Conservation (phyloP, 192 early-diverging fungal genomes). For the Linnemannia schmuckeri region DNA sequence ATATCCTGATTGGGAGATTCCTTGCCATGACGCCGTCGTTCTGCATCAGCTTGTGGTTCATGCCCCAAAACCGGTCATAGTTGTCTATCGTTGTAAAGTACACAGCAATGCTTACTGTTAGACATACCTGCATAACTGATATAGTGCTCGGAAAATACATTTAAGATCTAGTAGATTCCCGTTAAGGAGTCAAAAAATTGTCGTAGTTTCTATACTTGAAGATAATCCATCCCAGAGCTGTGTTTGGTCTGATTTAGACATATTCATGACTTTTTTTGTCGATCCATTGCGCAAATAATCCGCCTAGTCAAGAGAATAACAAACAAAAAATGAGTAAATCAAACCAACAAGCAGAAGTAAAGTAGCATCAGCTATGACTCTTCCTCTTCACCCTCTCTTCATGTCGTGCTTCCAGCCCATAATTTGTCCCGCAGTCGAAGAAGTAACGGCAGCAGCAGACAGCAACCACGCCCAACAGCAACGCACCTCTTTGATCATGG, state of each 20-base stretch:
- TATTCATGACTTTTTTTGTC: conserved; percentile 88
- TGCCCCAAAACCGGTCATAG: conserved; percentile 72
- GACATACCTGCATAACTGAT: not conserved
- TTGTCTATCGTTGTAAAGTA: conserved; percentile 50
- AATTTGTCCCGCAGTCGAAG: conserved; percentile 1
- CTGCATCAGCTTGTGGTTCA: conserved; percentile 70
- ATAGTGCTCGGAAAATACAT: not conserved
- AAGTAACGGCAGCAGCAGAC: not conserved
- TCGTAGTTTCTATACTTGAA: conserved; percentile 57
- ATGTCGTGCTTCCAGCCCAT: not conserved
- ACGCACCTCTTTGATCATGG: conserved; percentile 85
- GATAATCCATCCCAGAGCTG: conserved; percentile 82
- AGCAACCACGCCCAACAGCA: not conserved
- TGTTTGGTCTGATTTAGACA: conserved; percentile 86
- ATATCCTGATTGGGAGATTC: conserved; percentile 71
- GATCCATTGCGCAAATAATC: conserved; percentile 88
- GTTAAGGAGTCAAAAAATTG: conserved; percentile 30
- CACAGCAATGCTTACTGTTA: not conserved
- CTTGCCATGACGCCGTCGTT: conserved; percentile 60
- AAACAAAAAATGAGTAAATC: not conserved
- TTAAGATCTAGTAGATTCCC: conserved; percentile 57
- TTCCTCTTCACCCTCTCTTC: not conserved
- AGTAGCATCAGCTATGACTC: not conserved
- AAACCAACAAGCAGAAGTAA: not conserved
- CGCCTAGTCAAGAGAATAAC: conserved; percentile 56